Base-by-base conservation (phyloP, 768 basidiomycete genomes). In the Amylocystis lapponica region DNA sequence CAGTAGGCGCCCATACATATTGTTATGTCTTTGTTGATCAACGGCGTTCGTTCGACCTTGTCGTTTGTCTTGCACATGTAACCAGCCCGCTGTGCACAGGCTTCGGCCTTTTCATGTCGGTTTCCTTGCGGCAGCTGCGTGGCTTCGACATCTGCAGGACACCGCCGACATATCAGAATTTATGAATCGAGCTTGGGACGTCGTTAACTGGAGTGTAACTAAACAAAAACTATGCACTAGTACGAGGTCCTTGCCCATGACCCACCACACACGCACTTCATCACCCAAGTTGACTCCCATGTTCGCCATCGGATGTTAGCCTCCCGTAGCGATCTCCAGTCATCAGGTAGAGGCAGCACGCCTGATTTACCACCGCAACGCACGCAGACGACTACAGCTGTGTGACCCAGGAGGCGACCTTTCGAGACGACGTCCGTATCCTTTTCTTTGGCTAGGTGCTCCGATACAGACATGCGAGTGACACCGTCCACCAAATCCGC, bases 221-320 rank as follows among this genome's bases (percentile, higher is more conserved):
- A n/a, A n/a, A n/a, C n/a, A n/a, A n/a, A n/a, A n/a, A n/a, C n/a
- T n/a, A n/a, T n/a, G n/a, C n/a, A n/a, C n/a, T n/a, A n/a, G n/a
- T n/a, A n/a, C n/a, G n/a, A n/a, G n/a, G n/a, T n/a, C 41, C 29
- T 39, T 19, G 36, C 37, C 86, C 86, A 89, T 9, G 61, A 53
- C 9, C 86, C 86, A 21, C 83, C 83, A 62, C 86, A 90, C 16
- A 88, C 67, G 59, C 86, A 90, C 20, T 70, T 70, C 19, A 54
- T 58, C 25, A 58, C 59, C 81, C 79, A 87, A 51, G 67, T 68
- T 49, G 64, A 76, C 61, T 83, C 79, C 83, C 84, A 90, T 16
- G 70, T 64, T 38, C 61, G 68, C 86, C 86, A 75, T 30, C 59
- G 57, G 22, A 56, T 69, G 43, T 65, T 71, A n/a, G 59, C 49